Percentiles rank a stretch among this genome's conserved stretches.
Evolutionary conservation across 192 early-diverging fungal genomes (phyloP).

Genomic region (Backusella tarrabulga): DNA sequence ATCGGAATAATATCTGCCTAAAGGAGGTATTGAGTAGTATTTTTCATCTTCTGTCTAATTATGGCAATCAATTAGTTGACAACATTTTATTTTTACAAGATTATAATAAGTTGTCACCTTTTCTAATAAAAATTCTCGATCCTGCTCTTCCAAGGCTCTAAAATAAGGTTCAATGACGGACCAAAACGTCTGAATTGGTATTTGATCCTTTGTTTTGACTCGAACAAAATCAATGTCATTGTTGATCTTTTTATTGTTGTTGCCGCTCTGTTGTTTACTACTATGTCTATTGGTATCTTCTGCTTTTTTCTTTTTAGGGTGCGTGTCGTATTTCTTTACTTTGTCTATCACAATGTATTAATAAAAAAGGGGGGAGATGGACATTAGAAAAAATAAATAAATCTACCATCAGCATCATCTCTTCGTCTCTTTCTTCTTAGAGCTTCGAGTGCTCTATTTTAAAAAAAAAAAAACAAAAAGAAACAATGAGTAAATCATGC

Average conservation of each 20-base stretch:
- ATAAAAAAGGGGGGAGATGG: not conserved
- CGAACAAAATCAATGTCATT: conserved; percentile 25
- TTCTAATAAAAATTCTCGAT: conserved; percentile 67
- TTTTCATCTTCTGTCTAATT: conserved; percentile 44
- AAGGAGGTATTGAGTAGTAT: conserved; percentile 68
- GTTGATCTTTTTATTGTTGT: not conserved
- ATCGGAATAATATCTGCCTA: conserved; percentile 72
- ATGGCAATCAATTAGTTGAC: conserved; percentile 58
- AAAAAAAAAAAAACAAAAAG: not conserved
- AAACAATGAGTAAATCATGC: not conserved
- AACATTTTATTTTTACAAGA: conserved; percentile 42
- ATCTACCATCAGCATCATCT: conserved; percentile 1
- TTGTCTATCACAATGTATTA: not conserved
- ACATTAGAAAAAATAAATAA: not conserved
- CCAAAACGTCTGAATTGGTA: conserved; percentile 86
- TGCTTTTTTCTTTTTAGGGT: conserved; percentile 11
- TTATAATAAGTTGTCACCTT: conserved; percentile 26
- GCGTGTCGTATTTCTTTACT: not conserved
- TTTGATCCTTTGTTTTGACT: conserved; percentile 55
- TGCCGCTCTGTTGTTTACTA: not conserved
- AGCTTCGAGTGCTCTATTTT: conserved; percentile 9
- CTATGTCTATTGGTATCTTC: not conserved
- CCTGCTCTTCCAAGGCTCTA: conserved; percentile 75
- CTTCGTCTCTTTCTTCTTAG: conserved; percentile 14
- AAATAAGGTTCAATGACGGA: conserved; percentile 83